These are phyloP conservation scores for Colletotrichum zoysiae DNA, from an alignment of 2,329 filamentous ascomycete genomes.

Conservation along the genomic window DNA sequence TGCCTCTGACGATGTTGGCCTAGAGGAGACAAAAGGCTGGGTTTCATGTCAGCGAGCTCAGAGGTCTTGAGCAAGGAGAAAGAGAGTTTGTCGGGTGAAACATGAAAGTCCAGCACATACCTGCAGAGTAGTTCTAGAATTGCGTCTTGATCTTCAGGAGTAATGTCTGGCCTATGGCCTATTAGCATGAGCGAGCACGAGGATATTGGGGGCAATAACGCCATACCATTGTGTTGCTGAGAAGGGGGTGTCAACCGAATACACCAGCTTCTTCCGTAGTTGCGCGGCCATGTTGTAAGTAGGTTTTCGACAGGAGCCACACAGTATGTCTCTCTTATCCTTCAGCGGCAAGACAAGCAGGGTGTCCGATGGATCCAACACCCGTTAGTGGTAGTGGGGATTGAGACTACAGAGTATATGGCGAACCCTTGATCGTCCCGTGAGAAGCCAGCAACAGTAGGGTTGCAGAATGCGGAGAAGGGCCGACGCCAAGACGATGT, in stretches of 20 bases:
- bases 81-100: not conserved
- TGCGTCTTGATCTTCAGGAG: constrained; percentile 68
- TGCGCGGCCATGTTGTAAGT: constrained; percentile 1
- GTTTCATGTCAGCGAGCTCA: not conserved
- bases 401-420: not conserved
- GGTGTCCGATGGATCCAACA: not conserved
- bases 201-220: not conserved
- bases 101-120: constrained; percentile 55
- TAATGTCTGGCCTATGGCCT: constrained; percentile 70
- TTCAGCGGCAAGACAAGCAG: not conserved
- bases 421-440: too few relatives aligned
- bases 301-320: not conserved
- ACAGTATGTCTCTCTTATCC: not conserved
- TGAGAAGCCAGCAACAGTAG: not conserved
- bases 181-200: constrained; percentile 8
- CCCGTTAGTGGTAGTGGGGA: not conserved
- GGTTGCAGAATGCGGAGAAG: not conserved
- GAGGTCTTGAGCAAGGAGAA: not conserved
- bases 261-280: constrained; percentile 66
- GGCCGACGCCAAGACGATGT: not conserved
- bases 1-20: constrained; percentile 71
- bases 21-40: constrained; percentile 72
- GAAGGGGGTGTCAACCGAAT: constrained; percentile 76
- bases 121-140: constrained; percentile 76
- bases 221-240: constrained; percentile 70